These are phyloP conservation scores for Scytalidium sp. DNA, from an alignment of 2,329 filamentous ascomycete genomes.

Conservation along the genomic window DNA sequence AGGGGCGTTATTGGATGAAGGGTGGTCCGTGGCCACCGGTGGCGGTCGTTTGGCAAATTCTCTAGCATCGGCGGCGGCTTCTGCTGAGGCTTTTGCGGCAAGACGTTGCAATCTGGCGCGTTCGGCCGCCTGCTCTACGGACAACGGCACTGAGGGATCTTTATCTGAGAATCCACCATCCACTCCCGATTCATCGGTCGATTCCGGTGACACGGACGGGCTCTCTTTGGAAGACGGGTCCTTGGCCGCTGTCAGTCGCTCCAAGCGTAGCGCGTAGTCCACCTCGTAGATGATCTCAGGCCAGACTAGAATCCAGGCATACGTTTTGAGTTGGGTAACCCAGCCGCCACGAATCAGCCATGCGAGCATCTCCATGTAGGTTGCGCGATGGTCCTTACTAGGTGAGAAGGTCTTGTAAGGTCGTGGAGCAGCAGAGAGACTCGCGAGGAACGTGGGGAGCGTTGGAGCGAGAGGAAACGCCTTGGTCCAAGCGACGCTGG, in stretches of 20 bases:
- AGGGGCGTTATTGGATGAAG: conserved; percentile 52
- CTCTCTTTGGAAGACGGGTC: conserved; percentile 10
- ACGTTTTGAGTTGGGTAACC: conserved; percentile 90
- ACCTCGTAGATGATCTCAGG: conserved; percentile 81
- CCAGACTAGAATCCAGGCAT: conserved; percentile 82
- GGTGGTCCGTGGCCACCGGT: conserved; percentile 50
- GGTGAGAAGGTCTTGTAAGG: conserved; percentile 83
- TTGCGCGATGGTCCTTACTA: conserved; percentile 79
- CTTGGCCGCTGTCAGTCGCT: conserved; percentile 47
- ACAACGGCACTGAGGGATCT: conserved; percentile 32
- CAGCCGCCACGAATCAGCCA: conserved; percentile 92
- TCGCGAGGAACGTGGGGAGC: conserved; percentile 81
- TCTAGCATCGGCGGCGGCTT: conserved; percentile 16
- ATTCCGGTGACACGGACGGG: conserved; percentile 5
- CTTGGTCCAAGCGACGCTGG: conserved; percentile 69
- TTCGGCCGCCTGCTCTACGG: conserved; percentile 55
- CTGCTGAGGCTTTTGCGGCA: conserved; percentile 50
- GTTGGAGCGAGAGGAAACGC: conserved; percentile 81
- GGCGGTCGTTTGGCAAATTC: conserved; percentile 26
- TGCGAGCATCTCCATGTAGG: conserved; percentile 86
- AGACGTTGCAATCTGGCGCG: conserved; percentile 59
- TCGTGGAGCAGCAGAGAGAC: conserved; percentile 75
- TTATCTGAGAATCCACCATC: conserved; percentile 12
- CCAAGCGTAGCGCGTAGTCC: conserved; percentile 65
- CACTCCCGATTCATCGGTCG: conserved; percentile 18